Conservation (phyloP, 768 basidiomycete genomes). For the Piloderma croceum region DNA sequence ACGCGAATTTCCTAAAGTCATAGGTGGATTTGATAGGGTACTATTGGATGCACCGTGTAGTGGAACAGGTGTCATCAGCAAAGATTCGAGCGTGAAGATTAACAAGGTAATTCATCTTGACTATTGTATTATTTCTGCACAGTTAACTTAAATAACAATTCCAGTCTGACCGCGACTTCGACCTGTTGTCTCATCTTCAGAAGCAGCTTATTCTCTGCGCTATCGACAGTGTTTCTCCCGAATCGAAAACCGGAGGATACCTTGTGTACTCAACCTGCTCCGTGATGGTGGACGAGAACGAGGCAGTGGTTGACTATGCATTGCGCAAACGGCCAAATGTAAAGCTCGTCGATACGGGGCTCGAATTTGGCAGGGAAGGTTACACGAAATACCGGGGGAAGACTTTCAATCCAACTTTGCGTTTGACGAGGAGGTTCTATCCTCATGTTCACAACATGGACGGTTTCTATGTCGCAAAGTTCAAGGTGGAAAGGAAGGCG, state of each 20-base stretch:
- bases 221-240: constrained; percentile 89
- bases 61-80: constrained; percentile 97
- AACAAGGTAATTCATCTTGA: constrained; percentile 99
- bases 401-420: constrained; percentile 73
- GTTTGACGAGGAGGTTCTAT: constrained; percentile 84
- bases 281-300: constrained; percentile 97
- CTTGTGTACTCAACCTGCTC: constrained; percentile 99
- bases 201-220: constrained; percentile 98
- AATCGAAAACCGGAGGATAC: constrained; percentile 87
- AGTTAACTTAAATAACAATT: too few relatives aligned
- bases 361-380: constrained; percentile 91
- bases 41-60: constrained; percentile 95
- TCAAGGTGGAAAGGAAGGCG: constrained; percentile 81
- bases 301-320: constrained; percentile 96
- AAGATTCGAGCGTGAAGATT: constrained; percentile 94
- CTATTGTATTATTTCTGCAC: constrained; percentile 15
- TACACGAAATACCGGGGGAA: constrained; percentile 90
- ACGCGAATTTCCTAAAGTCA: constrained; percentile 95
- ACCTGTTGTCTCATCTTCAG: constrained; percentile 92
- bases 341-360: constrained; percentile 86
- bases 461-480: constrained; percentile 97
- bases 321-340: constrained; percentile 90
- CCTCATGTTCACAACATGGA: constrained; percentile 99
- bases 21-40: constrained; percentile 98
- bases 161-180: constrained; percentile 95